Conservation (phyloP, 257 asterid species). For the Fraxinus quadrangulata region DNA sequence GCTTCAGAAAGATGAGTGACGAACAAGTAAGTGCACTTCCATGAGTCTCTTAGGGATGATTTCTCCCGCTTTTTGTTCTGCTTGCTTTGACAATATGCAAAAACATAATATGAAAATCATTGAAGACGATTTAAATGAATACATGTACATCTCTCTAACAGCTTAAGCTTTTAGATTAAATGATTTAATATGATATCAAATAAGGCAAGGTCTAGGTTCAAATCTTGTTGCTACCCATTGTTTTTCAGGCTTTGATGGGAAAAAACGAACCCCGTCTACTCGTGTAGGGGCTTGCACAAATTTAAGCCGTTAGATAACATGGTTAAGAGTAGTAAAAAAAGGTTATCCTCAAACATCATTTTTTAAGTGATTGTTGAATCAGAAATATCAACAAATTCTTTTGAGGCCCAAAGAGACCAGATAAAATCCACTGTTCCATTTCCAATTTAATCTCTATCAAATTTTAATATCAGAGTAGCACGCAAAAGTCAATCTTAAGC, state of each 20-base stretch:
- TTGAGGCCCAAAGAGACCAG: too few relatives aligned
- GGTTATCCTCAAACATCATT: background rate
- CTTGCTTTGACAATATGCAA: background rate
- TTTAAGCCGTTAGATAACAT: background rate
- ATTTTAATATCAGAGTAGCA: too few relatives aligned
- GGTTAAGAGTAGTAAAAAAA: background rate
- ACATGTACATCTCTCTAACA: too few relatives aligned
- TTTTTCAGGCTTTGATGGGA: background rate
- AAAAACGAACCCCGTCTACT: background rate
- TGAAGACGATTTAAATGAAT: background rate
- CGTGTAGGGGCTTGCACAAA: background rate
- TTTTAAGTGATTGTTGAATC: background rate
- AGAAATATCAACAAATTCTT: too few relatives aligned
- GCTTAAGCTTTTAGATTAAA: too few relatives aligned
- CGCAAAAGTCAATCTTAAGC: background rate
- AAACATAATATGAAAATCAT: background rate
- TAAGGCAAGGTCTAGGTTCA: too few relatives aligned
- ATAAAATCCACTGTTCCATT: too few relatives aligned
- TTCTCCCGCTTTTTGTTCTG: background rate
- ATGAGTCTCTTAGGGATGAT: background rate
- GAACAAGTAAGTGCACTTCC: conserved; percentile 65
- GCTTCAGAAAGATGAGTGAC: conserved; percentile 76
- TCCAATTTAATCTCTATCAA: too few relatives aligned
- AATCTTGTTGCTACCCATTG: too few relatives aligned
- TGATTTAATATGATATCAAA: too few relatives aligned